phyloP scores from a whole-genome alignment of 345 rosid genomes.

The Bruguiera gymnorhiza region DNA sequence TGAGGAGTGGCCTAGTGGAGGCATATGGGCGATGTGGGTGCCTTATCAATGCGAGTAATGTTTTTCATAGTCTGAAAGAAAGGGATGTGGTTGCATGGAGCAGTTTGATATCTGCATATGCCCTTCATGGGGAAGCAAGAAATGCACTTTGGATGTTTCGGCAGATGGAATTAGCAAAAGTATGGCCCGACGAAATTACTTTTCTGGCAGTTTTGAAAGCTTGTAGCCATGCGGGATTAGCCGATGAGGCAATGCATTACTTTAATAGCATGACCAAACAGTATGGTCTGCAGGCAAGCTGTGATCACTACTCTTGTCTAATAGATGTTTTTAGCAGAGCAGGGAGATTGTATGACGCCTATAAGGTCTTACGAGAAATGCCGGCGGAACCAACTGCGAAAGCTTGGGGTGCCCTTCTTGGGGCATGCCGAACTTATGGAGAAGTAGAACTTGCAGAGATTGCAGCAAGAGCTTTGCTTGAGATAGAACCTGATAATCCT shows the following conservation, averaged over 20 bases:
- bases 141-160: slow-evolving; percentile 41
- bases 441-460: slow-evolving; percentile 62
- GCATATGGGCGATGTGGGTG: slow-evolving; percentile 59
- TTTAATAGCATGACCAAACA: slow-evolving; percentile 37
- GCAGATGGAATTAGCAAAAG: slow-evolving; percentile 52
- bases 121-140: slow-evolving; percentile 55
- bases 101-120: slow-evolving; percentile 62
- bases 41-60: slow-evolving; percentile 33
- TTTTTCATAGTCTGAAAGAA: slow-evolving; percentile 36
- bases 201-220: slow-evolving; percentile 60
- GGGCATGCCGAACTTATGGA: slow-evolving; percentile 56
- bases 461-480: slow-evolving; percentile 47
- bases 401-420: slow-evolving; percentile 66
- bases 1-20: slow-evolving; percentile 54
- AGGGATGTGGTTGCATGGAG: slow-evolving; percentile 71
- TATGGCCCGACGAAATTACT: slow-evolving; percentile 52
- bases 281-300: slow-evolving; percentile 40
- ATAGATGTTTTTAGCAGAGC: slow-evolving; percentile 59
- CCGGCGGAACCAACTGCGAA: slow-evolving; percentile 50
- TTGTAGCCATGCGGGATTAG: slow-evolving; percentile 65
- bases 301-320: slow-evolving; percentile 61
- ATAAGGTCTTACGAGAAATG: slow-evolving; percentile 44
- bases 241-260: slow-evolving; percentile 46
- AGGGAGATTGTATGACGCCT: slow-evolving; percentile 54
- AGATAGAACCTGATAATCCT: slow-evolving; percentile 59